phyloP scores from a whole-genome alignment of 169 alveolate genomes.

The Perkinsus chesapeaki region DNA sequence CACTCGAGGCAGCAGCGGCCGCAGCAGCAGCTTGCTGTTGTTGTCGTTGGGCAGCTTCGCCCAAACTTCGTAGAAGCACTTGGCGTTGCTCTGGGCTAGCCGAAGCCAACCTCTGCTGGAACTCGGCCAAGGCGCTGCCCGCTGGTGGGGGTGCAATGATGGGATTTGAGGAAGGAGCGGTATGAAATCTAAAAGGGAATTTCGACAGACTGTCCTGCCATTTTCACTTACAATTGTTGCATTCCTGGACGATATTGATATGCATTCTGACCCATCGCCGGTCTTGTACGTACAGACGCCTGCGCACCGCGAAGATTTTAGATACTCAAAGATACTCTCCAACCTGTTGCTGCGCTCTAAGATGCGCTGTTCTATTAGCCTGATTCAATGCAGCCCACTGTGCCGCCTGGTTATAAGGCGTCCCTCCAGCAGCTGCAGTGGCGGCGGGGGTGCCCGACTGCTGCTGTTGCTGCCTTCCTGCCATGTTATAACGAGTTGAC shows the following conservation, averaged over 20 bases:
- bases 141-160: neutral
- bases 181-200: neutral
- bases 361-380: neutral
- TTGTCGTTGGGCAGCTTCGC: neutral
- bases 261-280: neutral
- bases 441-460: too few species aligned
- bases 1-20: too few species aligned
- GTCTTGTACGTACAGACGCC: neutral
- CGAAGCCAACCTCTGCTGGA: neutral
- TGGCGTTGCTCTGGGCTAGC: neutral
- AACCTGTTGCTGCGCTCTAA: neutral
- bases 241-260: neutral
- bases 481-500: neutral
- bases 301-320: neutral
- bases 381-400: neutral
- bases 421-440: too few species aligned
- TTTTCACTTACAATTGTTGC: neutral
- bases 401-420: neutral
- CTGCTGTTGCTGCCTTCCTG: neutral
- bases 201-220: neutral
- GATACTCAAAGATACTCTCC: neutral
- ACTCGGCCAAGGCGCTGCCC: neutral
- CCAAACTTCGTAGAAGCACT: neutral
- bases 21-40: neutral
- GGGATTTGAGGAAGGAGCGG: neutral